phyloP scores from a whole-genome alignment of 2,329 filamentous ascomycete species.

The Calycina herbarum region DNA sequence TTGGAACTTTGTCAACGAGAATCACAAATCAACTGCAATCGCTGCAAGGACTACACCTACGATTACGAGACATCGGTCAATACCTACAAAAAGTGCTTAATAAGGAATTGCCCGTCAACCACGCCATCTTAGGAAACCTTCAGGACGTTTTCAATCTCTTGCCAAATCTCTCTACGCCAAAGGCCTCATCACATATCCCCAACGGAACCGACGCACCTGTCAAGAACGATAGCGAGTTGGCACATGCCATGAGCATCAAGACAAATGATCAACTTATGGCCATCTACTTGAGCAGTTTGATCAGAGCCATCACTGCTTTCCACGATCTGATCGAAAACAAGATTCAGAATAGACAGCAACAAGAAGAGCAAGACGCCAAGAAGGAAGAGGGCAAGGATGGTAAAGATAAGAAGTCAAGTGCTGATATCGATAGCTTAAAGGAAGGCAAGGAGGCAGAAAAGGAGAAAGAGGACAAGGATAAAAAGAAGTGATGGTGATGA shows the following conservation, averaged over 20 bases:
- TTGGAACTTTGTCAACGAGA: constrained; percentile 92
- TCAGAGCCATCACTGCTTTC: constrained; percentile 97
- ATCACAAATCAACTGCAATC: constrained; percentile 98
- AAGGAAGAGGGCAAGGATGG: constrained; percentile 60
- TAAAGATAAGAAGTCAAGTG: constrained; percentile 64
- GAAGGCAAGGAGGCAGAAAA: constrained; percentile 45
- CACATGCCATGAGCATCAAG: constrained; percentile 97
- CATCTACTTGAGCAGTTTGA: constrained; percentile 95
- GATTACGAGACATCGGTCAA: constrained; percentile 89
- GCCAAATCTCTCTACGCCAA: constrained; percentile 88
- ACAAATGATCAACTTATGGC: constrained; percentile 99
- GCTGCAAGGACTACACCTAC: constrained; percentile 90
- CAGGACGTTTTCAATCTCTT: constrained; percentile 99
- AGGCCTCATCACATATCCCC: constrained; percentile 56
- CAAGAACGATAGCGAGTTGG: constrained; percentile 75
- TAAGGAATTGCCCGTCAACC: constrained; percentile 90
- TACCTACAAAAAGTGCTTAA: constrained; percentile 97
- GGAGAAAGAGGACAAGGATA: constrained; percentile 58
- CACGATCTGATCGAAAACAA: constrained; percentile 99
- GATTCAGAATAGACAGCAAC: constrained; percentile 96
- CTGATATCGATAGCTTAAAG: constrained; percentile 50
- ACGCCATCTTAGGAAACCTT: constrained; percentile 95
- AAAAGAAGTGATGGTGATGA: constrained; percentile 42
- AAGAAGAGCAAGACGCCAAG: constrained; percentile 89
- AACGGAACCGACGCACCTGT: constrained; percentile 46